Conservation (phyloP, 2,329 filamentous ascomycete genomes). For the Cladosporium sp. region DNA sequence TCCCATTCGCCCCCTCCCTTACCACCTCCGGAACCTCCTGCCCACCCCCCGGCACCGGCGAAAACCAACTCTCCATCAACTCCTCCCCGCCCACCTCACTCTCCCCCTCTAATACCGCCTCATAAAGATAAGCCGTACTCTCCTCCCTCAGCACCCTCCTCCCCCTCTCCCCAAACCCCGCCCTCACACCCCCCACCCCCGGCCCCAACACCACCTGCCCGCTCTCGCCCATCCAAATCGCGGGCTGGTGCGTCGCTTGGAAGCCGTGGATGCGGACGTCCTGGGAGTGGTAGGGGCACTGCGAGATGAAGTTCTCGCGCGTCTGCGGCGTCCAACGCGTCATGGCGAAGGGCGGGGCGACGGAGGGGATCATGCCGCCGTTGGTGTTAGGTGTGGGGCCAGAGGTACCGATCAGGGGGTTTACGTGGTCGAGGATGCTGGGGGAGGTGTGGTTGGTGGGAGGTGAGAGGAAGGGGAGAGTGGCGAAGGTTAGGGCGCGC, state of each 20-base stretch:
- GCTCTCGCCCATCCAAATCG: conserved; percentile 49
- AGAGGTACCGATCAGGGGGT: conserved; percentile 29
- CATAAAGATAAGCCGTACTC: conserved; percentile 43
- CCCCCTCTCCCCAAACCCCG: conserved; percentile 38
- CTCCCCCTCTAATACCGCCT: conserved; percentile 37
- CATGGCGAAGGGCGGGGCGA: conserved; percentile 42
- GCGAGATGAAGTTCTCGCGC: conserved; percentile 43
- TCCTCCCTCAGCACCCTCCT: conserved; percentile 38
- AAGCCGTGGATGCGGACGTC: conserved; percentile 44
- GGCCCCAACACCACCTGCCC: conserved; percentile 41
- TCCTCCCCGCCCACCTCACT: conserved; percentile 25
- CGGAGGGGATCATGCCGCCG: conserved; percentile 28
- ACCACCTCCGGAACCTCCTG: conserved; percentile 34
- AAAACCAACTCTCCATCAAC: conserved; percentile 28
- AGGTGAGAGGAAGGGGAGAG: not conserved
- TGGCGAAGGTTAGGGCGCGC: not conserved
- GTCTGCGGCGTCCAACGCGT: conserved; percentile 48
- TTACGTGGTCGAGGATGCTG: conserved; percentile 26
- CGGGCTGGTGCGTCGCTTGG: conserved; percentile 46
- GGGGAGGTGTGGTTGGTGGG: conserved; percentile 20
- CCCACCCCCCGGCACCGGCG: conserved; percentile 38
- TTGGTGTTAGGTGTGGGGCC: conserved; percentile 29
- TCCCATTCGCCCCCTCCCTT: conserved; percentile 37
- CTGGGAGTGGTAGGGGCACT: conserved; percentile 42
- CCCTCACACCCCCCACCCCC: conserved; percentile 30